Evolutionary conservation across 1,284 basidiomycete species (phyloP).

Genomic region (Papiliotrema laurentii): DNA sequence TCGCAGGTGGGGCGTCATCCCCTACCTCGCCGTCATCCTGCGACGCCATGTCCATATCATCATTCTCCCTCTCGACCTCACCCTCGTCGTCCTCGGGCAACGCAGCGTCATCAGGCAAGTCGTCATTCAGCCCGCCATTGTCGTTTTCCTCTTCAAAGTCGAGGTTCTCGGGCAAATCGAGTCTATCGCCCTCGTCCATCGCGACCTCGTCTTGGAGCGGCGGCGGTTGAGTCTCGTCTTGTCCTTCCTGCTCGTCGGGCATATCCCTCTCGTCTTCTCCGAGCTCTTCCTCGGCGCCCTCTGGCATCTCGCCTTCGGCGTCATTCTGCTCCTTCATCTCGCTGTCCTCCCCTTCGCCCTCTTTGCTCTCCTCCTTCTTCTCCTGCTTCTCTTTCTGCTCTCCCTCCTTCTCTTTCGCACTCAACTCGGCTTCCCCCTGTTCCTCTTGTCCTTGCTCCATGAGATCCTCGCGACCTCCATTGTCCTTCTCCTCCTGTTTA

Average conservation of each 20-base stretch:
- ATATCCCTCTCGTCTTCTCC: conserved; percentile 46
- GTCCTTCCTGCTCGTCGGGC: conserved; percentile 50
- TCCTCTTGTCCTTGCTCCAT: conserved; percentile 46
- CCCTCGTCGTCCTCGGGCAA: conserved; percentile 43
- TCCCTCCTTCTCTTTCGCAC: conserved; percentile 59
- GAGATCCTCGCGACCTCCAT: conserved; percentile 44
- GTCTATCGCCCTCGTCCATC: conserved; percentile 67
- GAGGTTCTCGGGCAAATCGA: conserved; percentile 81
- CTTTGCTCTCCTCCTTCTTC: conserved; percentile 43
- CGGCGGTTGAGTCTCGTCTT: conserved; percentile 44
- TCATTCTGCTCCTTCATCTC: conserved; percentile 43
- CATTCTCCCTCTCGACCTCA: conserved; percentile 33
- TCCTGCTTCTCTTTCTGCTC: conserved; percentile 47
- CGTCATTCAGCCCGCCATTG: conserved; percentile 35
- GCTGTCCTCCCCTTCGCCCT: conserved; percentile 39
- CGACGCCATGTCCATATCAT: conserved; percentile 28
- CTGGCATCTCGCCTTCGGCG: conserved; percentile 36
- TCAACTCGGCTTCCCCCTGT: conserved; percentile 60
- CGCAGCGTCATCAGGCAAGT: conserved; percentile 14
- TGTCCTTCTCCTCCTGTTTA: conserved; percentile 51
- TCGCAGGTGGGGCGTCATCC: conserved; percentile 37
- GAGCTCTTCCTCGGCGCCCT: conserved; percentile 28
- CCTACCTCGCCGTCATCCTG: conserved; percentile 38
- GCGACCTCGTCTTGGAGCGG: conserved; percentile 54
- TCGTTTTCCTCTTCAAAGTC: conserved; percentile 57